Conservation (phyloP, 73 alveolate genomes). For the Tetrahymena borealis region DNA sequence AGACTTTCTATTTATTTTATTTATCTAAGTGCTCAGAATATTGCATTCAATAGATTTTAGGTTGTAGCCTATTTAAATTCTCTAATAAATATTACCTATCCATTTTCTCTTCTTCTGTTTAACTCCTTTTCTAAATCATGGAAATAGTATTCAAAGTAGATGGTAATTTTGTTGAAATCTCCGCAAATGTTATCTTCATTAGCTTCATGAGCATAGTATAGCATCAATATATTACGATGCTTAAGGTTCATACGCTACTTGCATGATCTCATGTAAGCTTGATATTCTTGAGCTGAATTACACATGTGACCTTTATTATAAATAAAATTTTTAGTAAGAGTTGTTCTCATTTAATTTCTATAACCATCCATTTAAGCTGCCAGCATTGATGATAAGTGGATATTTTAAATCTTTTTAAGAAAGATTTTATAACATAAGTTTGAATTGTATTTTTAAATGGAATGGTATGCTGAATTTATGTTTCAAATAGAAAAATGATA, state of each 20-base stretch:
- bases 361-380: too few species aligned
- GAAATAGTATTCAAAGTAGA: not conserved
- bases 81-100: not conserved
- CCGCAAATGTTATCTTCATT: not conserved
- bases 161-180: not conserved
- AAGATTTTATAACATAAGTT: too few species aligned
- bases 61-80: too few species aligned
- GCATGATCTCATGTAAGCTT: not conserved
- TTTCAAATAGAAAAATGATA: too few species aligned
- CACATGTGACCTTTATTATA: not conserved
- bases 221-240: not conserved
- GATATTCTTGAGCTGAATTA: not conserved
- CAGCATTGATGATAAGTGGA: too few species aligned
- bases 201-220: not conserved
- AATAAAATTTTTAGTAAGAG: not conserved
- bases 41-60: too few species aligned
- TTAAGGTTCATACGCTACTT: not conserved
- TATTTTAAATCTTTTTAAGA: too few species aligned
- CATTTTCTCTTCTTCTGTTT: conserved; percentile 1
- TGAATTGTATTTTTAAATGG: too few species aligned
- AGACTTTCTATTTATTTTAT: too few species aligned
- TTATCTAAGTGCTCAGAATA: too few species aligned
- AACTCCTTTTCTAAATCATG: not conserved
- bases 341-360: too few species aligned
- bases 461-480: too few species aligned